A percentile compares a stretch with the other conserved stretches of the same genome.
These are phyloP conservation scores for Pyracantha coccinea DNA, from an alignment of 331 rosid species.

Conservation along the genomic window DNA sequence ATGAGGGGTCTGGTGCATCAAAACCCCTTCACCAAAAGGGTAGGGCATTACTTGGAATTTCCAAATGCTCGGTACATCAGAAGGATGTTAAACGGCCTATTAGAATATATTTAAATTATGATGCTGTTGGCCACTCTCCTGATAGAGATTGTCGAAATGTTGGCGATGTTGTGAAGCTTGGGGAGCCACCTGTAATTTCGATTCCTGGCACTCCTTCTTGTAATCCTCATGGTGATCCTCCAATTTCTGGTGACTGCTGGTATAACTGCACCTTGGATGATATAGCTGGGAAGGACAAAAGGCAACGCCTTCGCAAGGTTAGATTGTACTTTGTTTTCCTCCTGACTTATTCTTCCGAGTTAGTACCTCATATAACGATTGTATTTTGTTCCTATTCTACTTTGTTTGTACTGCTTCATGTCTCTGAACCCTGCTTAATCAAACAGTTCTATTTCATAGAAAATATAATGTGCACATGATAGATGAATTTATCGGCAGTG, in stretches of 20 bases:
- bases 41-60: constrained; percentile 65
- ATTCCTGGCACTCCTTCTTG: constrained; percentile 64
- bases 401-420: not conserved
- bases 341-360: not conserved
- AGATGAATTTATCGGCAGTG: not conserved
- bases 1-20: constrained; percentile 32
- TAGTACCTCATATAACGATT: not conserved
- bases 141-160: constrained; percentile 82
- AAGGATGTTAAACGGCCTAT: constrained; percentile 70
- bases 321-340: not conserved
- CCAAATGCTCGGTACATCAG: constrained; percentile 28
- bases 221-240: constrained; percentile 70
- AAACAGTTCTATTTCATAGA: not conserved
- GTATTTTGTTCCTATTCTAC: not conserved
- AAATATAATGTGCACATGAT: not conserved
- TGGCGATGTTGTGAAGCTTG: constrained; percentile 91
- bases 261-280: constrained; percentile 91
- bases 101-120: constrained; percentile 92
- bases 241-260: constrained; percentile 93
- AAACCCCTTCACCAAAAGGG: constrained; percentile 59
- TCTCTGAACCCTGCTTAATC: not conserved
- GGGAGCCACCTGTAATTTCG: constrained; percentile 70
- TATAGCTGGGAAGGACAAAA: constrained; percentile 88
- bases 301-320: constrained; percentile 80
- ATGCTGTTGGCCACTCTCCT: constrained; percentile 93